Percentiles rank a stretch among this genome's conserved stretches.
These are phyloP conservation scores for Cordyceps cateniannulata DNA, from an alignment of 2,329 filamentous ascomycete genomes.

Conservation along the genomic window DNA sequence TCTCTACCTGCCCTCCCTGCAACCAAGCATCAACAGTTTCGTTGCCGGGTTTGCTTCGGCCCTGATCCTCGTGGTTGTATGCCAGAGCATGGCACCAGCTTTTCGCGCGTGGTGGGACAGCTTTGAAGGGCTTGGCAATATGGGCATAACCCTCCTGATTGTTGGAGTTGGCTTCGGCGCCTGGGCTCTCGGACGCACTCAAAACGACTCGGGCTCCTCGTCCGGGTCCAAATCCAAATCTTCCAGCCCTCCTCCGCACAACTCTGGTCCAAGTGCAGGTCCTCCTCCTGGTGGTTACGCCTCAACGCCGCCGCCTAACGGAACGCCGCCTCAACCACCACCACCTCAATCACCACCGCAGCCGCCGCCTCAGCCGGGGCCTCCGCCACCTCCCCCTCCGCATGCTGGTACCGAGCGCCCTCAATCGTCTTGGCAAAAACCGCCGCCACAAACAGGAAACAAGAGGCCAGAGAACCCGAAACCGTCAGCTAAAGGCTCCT, in stretches of 20 bases:
- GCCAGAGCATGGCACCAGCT: conserved; percentile 65
- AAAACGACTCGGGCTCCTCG: conserved; percentile 21
- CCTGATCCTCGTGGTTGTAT: conserved; percentile 65
- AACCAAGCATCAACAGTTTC: conserved; percentile 84
- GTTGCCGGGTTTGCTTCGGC: conserved; percentile 77
- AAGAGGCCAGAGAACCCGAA: conserved; percentile 24
- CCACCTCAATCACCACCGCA: conserved; percentile 22
- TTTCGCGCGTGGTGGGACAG: conserved; percentile 66
- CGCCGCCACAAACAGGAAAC: conserved; percentile 11
- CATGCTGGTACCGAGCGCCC: conserved; percentile 10
- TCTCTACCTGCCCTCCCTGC: conserved; percentile 85
- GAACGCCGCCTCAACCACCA: conserved; percentile 23
- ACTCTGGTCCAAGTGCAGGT: conserved; percentile 24
- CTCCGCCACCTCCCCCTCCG: conserved; percentile 18
- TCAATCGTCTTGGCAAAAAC: conserved; percentile 12
- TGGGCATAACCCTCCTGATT: conserved; percentile 66
- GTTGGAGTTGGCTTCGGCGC: conserved; percentile 68
- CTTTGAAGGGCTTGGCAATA: conserved; percentile 64
- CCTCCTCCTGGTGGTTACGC: neutral
- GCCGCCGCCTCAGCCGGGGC: conserved; percentile 29
- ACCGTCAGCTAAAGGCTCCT: conserved; percentile 41
- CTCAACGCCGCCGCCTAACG: conserved; percentile 7
- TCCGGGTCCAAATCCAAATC: conserved; percentile 9
- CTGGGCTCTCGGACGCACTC: conserved; percentile 53
- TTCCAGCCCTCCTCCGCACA: conserved; percentile 19